Base-by-base conservation (phyloP, 2,329 filamentous ascomycete genomes). In the Lomentospora prolificans region DNA sequence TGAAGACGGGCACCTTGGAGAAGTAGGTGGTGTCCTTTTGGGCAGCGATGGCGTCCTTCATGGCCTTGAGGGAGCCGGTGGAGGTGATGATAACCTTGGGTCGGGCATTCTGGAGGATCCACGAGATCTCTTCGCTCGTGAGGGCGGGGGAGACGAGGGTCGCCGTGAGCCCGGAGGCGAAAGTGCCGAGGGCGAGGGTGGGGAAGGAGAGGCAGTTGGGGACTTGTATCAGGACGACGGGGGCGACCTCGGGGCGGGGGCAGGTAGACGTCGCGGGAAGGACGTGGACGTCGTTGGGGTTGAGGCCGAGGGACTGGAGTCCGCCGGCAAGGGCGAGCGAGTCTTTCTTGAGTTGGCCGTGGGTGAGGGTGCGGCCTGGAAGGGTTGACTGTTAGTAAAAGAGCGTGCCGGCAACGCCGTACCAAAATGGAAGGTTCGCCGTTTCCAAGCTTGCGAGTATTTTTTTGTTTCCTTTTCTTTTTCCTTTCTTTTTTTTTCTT, bases 1-100 rank as follows among this genome's bases (percentile, higher is more conserved):
- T 79, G 64, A 86, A 88, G 14, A 81, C 67, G 62, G 85, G 87
- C 8, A 88, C 68, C 3, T 55, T 53, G 3, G 61, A 57, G n/a
- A 67, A 70, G 58, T 64, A 72, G 0, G 58, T 55, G 0, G 53
- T 41, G 55, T 73, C 70, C 1, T 67, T 57, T 50, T 72, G 71
- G 5, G 62, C 56, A 5, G 60, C 57, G 1, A 74, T 50, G 0
- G 71, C 72, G 12, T 65, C 63, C 27, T 63, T 62, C 60, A 73
- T 69, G 3, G 65, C 66, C 1, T 54, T 55, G 25, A 70, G 59
- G 53, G 64, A 66, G 1, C 67, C 53, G 50, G 60, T 61, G n/a
- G 67, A 60, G 0, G 70, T 72, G 58, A 74, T 64, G 58, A 74
- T 63, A 39, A 65, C 69, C 2, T 62, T 63, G 0, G 72, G 72